Base-by-base conservation (phyloP, 345 rosid species). In the Brassica juncea region DNA sequence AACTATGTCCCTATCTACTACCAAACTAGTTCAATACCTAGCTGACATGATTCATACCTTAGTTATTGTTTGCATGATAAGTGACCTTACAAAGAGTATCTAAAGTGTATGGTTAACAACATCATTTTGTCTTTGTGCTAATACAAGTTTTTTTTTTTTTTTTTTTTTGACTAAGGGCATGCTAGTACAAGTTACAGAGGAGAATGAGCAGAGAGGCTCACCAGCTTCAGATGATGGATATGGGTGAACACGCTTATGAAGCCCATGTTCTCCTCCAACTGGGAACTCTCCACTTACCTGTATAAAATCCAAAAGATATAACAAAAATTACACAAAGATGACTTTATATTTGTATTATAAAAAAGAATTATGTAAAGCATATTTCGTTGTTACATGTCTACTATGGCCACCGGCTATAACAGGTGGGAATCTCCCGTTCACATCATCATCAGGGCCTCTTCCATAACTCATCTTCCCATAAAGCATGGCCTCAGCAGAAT, bases 381-480 rank as follows among this genome's bases (percentile, higher is more conserved):
- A n/a, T 66, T n/a, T 31, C 0, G 3, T 21, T 61, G 55, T 19
- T 85, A 94, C 97, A 12, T 86, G 92, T 87, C 92, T 86, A 35
- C 97, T 87, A 82, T 91, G 85, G 14, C 62, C 84, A 34, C 93
- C 97, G 3, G 94, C 55, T 44, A 79, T 67, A 75, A 89, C 87
- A 1, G 87, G 88, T 58, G 93, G 97, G 77, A 91, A 86, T 21
- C 89, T 91, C 16, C 87, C 76, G 5, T 80, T 84, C 64, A 90
- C 98, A 14, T 93, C 98, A 59, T 89, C 97, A 5, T 90, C 94
- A 49, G 82, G 94, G 16, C 99, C 98, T 88, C 99, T 91, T 64
- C 99, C 99, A 57, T 88, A 92, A 66, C 96, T 92, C 99, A 94
- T 92, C 81, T 90, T 95, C 63, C 97, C 98, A 78, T 92, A 86